Evolutionary conservation across 805 yeast genomes (phyloP).

Genomic region (Kazachstania kunashirensis): DNA sequence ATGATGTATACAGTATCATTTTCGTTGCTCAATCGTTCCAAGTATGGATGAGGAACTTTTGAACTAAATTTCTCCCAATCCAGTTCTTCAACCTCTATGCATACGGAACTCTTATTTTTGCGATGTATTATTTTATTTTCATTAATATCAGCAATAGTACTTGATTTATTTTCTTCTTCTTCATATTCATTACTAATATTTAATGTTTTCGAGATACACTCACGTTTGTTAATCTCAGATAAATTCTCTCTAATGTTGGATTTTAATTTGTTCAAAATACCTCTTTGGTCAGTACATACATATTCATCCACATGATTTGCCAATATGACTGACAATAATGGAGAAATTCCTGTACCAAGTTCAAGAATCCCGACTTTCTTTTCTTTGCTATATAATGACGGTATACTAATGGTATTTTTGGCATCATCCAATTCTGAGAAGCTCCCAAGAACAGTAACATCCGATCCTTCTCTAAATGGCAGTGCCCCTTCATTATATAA

Average conservation of each 20-base stretch:
- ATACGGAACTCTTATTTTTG: slow-evolving; percentile 1
- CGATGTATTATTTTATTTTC: not conserved
- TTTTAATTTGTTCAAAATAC: slow-evolving; percentile 22
- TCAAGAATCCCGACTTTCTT: slow-evolving; percentile 18
- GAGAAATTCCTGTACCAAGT: slow-evolving; percentile 28
- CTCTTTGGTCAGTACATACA: slow-evolving; percentile 28
- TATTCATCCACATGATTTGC: slow-evolving; percentile 24
- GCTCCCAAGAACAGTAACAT: not conserved
- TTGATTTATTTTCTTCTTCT: too few relatives aligned
- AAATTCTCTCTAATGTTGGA: slow-evolving; percentile 21
- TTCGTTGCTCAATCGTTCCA: not conserved
- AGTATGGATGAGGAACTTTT: slow-evolving; percentile 3
- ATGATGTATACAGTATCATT: slow-evolving; percentile 15
- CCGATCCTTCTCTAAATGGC: slow-evolving; percentile 14
- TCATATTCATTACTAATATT: not conserved
- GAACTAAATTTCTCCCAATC: slow-evolving; percentile 27
- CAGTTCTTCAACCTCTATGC: slow-evolving; percentile 18
- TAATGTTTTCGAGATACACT: slow-evolving; percentile 10
- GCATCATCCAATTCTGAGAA: not conserved
- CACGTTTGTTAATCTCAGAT: slow-evolving; percentile 17
- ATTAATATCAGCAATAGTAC: not conserved
- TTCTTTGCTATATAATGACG: slow-evolving; percentile 2
- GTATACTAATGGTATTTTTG: not conserved
- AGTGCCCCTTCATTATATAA: slow-evolving; percentile 18
- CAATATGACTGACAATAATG: slow-evolving; percentile 21